Evolutionary conservation across 108 stramenopile genomes (phyloP).

Genomic region (Chaetoceros tenuissimus): DNA sequence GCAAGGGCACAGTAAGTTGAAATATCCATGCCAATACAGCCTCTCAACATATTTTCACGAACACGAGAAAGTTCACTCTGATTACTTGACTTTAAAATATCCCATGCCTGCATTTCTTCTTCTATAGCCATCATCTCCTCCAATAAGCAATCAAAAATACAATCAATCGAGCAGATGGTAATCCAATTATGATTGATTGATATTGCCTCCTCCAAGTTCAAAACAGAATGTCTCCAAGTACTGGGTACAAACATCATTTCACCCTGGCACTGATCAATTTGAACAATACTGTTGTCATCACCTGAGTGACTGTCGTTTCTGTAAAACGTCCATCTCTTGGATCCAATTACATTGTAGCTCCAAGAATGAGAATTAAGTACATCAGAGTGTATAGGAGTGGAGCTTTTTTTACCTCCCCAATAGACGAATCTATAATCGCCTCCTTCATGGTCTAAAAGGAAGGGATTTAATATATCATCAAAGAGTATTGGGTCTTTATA

Average conservation of each 20-base stretch:
- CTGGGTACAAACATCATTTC: conserved; percentile 78
- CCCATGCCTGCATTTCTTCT: conserved; percentile 46
- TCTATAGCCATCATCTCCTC: conserved; percentile 52
- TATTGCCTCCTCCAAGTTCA: conserved; percentile 69
- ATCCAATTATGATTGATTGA: conserved; percentile 90
- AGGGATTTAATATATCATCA: conserved; percentile 53
- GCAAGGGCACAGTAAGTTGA: conserved; percentile 29
- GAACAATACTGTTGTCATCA: conserved; percentile 4
- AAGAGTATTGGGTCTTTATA: conserved; percentile 46
- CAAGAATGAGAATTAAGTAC: conserved; percentile 82
- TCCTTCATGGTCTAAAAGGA: conserved; percentile 27
- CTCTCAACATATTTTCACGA: conserved; percentile 68
- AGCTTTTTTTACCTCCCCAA: conserved; percentile 63
- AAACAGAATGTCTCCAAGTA: conserved; percentile 74
- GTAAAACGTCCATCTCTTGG: conserved; percentile 76
- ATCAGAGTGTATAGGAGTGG: conserved; percentile 72
- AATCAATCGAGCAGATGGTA: conserved; percentile 43
- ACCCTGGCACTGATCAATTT: conserved; percentile 54
- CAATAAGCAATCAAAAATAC: conserved; percentile 37
- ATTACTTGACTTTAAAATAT: not conserved
- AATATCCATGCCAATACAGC: conserved; percentile 70
- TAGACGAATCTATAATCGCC: conserved; percentile 84
- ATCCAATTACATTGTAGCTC: conserved; percentile 76
- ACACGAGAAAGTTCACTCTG: not conserved
- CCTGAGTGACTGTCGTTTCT: conserved; percentile 1